phyloP scores from a whole-genome alignment of 352 stramenopile genomes.

The Phytophthora megakarya region DNA sequence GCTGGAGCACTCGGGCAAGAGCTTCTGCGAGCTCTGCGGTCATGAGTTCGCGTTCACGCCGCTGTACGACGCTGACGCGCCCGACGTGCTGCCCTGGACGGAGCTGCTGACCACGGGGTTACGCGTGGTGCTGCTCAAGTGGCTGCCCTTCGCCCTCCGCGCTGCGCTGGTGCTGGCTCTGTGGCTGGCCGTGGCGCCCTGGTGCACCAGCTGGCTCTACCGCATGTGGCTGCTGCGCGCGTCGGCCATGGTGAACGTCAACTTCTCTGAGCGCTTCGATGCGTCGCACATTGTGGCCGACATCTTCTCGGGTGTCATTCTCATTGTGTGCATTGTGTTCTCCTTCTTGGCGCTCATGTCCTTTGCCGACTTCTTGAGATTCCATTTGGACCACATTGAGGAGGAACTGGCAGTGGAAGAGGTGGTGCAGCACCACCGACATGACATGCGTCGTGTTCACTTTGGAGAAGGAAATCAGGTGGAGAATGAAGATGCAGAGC shows the following conservation, averaged over 20 bases:
- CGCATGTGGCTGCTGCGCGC: conserved; percentile 92
- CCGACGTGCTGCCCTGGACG: conserved; percentile 84
- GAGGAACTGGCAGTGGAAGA: conserved; percentile 55
- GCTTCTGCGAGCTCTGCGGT: conserved; percentile 93
- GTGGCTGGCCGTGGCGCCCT: conserved; percentile 90
- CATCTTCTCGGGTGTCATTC: conserved; percentile 89
- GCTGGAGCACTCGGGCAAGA: conserved; percentile 92
- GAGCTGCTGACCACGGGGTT: conserved; percentile 89
- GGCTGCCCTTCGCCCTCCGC: conserved; percentile 87
- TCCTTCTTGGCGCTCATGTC: conserved; percentile 96
- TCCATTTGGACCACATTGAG: conserved; percentile 90
- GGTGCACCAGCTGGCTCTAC: conserved; percentile 94
- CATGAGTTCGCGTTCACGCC: conserved; percentile 93
- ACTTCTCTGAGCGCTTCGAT: conserved; percentile 81
- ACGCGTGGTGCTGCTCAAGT: conserved; percentile 82
- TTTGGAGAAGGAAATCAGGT: conserved; percentile 30
- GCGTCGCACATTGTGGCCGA: conserved; percentile 75
- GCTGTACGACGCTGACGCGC: conserved; percentile 88
- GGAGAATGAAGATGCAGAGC: conserved; percentile 30
- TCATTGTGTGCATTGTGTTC: conserved; percentile 93
- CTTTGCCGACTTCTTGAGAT: conserved; percentile 92
- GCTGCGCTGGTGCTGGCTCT: conserved; percentile 75
- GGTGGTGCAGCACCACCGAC: conserved; percentile 25
- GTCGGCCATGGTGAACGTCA: conserved; percentile 85
- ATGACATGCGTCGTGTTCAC: conserved; percentile 22